Evolutionary conservation across 371 early-diverging fungal species (phyloP).

Genomic region (Encephalitozoon cuniculi): DNA sequence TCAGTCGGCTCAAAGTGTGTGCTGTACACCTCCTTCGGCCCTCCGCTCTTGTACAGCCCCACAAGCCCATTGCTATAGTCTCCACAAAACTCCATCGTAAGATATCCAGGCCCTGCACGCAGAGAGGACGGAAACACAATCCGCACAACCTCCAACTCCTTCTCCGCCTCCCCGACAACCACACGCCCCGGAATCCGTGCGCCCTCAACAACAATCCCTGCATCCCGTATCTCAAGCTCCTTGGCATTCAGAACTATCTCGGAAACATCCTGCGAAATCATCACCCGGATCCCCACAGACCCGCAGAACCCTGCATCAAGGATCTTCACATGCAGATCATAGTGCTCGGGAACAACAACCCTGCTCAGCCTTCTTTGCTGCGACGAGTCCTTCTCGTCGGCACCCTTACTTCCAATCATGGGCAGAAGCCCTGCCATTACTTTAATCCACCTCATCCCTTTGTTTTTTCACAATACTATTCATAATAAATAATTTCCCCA

Average conservation of each 20-base stretch:
- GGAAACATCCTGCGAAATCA: not conserved
- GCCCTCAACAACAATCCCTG: not conserved
- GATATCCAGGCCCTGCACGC: not conserved
- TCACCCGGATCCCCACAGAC: not conserved
- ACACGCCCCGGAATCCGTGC: not conserved
- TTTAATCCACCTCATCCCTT: not conserved
- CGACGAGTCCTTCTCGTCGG: not conserved
- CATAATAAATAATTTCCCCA: not conserved
- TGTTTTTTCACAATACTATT: not conserved
- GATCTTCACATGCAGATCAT: constrained; percentile 4
- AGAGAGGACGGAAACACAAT: not conserved
- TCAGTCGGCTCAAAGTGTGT: constrained; percentile 84
- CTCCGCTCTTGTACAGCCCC: constrained; percentile 55
- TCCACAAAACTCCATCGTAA: constrained; percentile 29
- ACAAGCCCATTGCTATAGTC: constrained; percentile 32
- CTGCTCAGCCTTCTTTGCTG: not conserved
- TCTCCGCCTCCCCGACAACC: not conserved
- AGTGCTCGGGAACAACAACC: constrained; percentile 1
- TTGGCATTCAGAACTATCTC: constrained; percentile 15
- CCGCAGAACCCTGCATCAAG: constrained; percentile 7
- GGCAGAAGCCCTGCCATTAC: not conserved
- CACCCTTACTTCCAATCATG: not conserved
- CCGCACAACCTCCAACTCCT: not conserved
- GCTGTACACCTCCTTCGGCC: constrained; percentile 7
- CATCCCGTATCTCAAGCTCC: not conserved